Base-by-base conservation (phyloP, 768 basidiomycete species). In the Coprinellus micaceus region DNA sequence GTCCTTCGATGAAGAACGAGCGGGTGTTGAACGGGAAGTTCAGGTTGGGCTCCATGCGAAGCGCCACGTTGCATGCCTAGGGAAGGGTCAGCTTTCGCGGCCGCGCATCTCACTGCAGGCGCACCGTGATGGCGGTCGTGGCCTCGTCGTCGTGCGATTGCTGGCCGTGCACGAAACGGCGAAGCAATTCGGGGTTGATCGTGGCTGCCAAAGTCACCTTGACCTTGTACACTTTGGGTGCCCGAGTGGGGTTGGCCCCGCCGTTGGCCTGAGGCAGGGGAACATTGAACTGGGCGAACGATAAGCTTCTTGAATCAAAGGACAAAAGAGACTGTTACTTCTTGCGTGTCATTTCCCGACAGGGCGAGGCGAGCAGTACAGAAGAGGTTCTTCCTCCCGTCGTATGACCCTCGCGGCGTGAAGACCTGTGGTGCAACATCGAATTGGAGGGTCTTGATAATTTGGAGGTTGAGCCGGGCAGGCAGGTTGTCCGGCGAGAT, bases 301-400 rank as follows among this genome's bases (percentile, higher is more conserved):
- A 15, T 22, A 10, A 46, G 40, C 4, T 33, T 29, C 19, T 44
- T 60, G 21, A 60, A 30, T 26, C 19, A 26, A 57, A 25, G 53
- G 41, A 43, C 29, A 28, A 24, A 15, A 0, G 6, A 28, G 54
- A 3, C 49, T 15, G 55, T 59, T 62, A 82, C 87, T 70, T 82
- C 84, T 57, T 77, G 77, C 4, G 75, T 77, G 22, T 75, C 71
- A 0, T 63, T 67, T 0, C 72, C 73, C 13, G 81, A 82, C 13
- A 94, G 80, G 0, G 82, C 78, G 4, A 91, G 75, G 45, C 77
- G 70, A 21, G 78, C 74, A 10, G 83, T 70, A 3, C 85, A 73
- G 63, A 88, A 93, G 11, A 77, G 65, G 60, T 89, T 91, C 68
- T 91, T 91, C 37, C 84, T 78, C 0, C 90, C 89, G 58, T 93